Evolutionary conservation across 345 rosid genomes (phyloP).

Genomic region (Fremontodendron californicum): DNA sequence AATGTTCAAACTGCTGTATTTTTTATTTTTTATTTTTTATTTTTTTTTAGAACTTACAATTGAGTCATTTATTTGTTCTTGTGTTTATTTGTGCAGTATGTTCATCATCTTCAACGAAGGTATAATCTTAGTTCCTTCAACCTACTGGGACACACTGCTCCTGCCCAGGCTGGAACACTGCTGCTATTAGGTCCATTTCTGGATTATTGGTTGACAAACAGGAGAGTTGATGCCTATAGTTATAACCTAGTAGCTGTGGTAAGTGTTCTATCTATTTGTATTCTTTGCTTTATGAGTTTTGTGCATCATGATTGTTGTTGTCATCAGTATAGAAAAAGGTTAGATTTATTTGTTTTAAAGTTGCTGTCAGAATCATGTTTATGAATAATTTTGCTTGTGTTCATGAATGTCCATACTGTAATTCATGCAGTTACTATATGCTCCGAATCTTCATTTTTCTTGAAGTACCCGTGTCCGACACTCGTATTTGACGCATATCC

Average conservation of each 20-base stretch:
- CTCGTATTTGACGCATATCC: too few species aligned
- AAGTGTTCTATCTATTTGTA: conserved; percentile 25
- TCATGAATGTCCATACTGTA: neutral
- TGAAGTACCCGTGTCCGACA: too few species aligned
- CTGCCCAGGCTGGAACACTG: conserved; percentile 87
- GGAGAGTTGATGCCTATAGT: conserved; percentile 63
- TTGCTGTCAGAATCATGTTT: neutral
- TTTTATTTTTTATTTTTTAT: too few species aligned
- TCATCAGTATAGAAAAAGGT: neutral
- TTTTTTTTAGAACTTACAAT: neutral
- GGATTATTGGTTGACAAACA: conserved; percentile 82
- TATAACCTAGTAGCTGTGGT: conserved; percentile 57
- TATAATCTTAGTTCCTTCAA: conserved; percentile 84
- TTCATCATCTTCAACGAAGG: conserved; percentile 81
- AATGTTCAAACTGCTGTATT: neutral
- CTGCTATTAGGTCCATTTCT: conserved; percentile 77
- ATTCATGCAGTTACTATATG: neutral
- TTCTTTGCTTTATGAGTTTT: neutral
- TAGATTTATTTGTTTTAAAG: neutral
- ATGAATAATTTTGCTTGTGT: neutral
- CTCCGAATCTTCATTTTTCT: too few species aligned
- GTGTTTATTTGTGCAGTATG: conserved; percentile 58
- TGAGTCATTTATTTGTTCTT: neutral
- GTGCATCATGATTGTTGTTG: neutral
- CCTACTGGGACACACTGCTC: conserved; percentile 96